A percentile compares a stretch with the other conserved stretches of the same genome.
Evolutionary conservation across 2,329 filamentous ascomycete species (phyloP).

Genomic region (Trichocomaceae sp.): DNA sequence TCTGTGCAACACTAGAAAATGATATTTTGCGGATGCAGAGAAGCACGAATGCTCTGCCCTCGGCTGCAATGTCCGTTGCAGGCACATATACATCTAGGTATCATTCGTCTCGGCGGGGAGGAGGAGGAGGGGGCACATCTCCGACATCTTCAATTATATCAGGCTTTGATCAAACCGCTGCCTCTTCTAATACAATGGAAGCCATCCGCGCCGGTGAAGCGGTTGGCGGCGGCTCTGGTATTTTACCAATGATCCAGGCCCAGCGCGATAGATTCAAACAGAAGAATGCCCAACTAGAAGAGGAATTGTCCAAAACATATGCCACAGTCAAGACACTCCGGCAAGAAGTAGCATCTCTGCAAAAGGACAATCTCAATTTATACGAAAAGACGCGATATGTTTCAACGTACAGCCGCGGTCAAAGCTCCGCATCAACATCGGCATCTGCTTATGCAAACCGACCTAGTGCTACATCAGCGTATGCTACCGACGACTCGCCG

Average conservation of each 20-base stretch:
- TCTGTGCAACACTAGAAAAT: conserved; percentile 85
- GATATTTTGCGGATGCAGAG: conserved; percentile 84
- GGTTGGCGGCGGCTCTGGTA: conserved; percentile 71
- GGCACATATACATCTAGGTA: conserved; percentile 82
- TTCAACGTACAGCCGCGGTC: conserved; percentile 78
- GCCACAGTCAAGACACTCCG: conserved; percentile 75
- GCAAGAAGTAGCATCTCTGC: conserved; percentile 82
- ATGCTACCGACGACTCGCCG: conserved; percentile 52
- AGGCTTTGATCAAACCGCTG: conserved; percentile 70
- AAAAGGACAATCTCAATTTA: conserved; percentile 90
- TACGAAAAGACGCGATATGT: conserved; percentile 98
- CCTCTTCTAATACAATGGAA: conserved; percentile 48
- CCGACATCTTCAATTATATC: conserved; percentile 98
- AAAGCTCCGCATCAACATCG: conserved; percentile 48
- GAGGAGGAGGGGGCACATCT: conserved; percentile 64
- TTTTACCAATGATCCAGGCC: conserved; percentile 95
- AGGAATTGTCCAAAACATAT: conserved; percentile 79
- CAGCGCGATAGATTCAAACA: conserved; percentile 98
- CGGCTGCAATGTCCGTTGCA: conserved; percentile 81
- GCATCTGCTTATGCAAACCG: conserved; percentile 58
- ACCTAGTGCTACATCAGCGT: conserved; percentile 67
- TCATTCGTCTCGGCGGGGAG: conserved; percentile 63
- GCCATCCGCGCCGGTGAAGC: conserved; percentile 59
- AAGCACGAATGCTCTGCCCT: conserved; percentile 74
- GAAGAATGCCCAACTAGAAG: conserved; percentile 83